A percentile compares a stretch with the other conserved stretches of the same genome.
phyloP scores from a whole-genome alignment of 768 basidiomycete genomes.

The Lactarius hengduanensis region DNA sequence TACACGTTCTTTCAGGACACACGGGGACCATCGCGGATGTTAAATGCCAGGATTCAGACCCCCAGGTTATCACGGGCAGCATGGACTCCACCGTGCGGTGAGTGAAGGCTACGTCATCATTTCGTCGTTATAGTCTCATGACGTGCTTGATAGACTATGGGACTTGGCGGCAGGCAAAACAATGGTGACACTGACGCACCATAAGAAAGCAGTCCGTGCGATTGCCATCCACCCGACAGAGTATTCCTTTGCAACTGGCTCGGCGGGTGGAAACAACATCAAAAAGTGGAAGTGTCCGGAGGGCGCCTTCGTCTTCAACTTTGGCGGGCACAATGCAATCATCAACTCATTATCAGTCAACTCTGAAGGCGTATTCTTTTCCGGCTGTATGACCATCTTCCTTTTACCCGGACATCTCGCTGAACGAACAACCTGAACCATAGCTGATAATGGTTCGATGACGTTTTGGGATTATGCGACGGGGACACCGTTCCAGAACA shows the following conservation, averaged over 20 bases:
- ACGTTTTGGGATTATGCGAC: constrained; percentile 95
- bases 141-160: constrained; percentile 64
- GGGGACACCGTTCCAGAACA: constrained; percentile 90
- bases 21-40: constrained; percentile 95
- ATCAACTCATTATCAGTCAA: constrained; percentile 96
- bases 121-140: constrained; percentile 15
- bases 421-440: neutral
- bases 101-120: constrained; percentile 30
- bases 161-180: constrained; percentile 98
- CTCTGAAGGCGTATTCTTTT: constrained; percentile 94
- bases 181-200: constrained; percentile 95
- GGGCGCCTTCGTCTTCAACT: constrained; percentile 94
- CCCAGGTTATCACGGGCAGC: constrained; percentile 95
- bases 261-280: constrained; percentile 99
- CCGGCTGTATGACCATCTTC: constrained; percentile 64
- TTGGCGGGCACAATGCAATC: constrained; percentile 94
- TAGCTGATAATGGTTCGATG: constrained; percentile 89
- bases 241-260: constrained; percentile 93
- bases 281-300: constrained; percentile 99
- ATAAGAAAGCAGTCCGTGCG: constrained; percentile 96
- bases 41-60: constrained; percentile 94
- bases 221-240: constrained; percentile 95
- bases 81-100: constrained; percentile 97
- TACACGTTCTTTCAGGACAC: constrained; percentile 91
- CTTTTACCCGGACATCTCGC: neutral